phyloP scores from a whole-genome alignment of 2,329 filamentous ascomycete species.

The Hypoxylon sp. region DNA sequence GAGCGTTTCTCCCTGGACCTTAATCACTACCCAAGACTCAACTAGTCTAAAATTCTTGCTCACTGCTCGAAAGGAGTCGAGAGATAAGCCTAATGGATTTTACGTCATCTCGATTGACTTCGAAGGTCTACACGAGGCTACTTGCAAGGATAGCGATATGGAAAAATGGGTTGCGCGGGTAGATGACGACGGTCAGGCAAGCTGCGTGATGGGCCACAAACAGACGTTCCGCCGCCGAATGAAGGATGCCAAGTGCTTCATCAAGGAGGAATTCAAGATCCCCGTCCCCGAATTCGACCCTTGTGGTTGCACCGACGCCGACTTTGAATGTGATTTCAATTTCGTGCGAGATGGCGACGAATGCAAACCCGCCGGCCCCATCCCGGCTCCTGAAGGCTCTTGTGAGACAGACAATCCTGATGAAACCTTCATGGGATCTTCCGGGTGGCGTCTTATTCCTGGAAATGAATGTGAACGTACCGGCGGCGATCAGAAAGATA shows the following conservation, averaged over 20 bases:
- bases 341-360: slow-evolving; percentile 75
- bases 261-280: slow-evolving; percentile 85
- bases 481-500: slow-evolving; percentile 71
- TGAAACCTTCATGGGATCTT: slow-evolving; percentile 82
- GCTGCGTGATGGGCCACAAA: slow-evolving; percentile 95
- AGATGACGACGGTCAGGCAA: slow-evolving; percentile 80
- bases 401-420: slow-evolving; percentile 72
- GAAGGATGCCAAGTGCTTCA: slow-evolving; percentile 86
- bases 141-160: slow-evolving; percentile 80
- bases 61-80: slow-evolving; percentile 66
- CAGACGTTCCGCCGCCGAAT: slow-evolving; percentile 88
- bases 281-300: slow-evolving; percentile 72
- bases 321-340: slow-evolving; percentile 98
- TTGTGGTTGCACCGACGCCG: slow-evolving; percentile 82
- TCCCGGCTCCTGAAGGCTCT: slow-evolving; percentile 73
- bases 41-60: slow-evolving; percentile 92
- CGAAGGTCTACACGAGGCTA: slow-evolving; percentile 77
- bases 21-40: slow-evolving; percentile 92
- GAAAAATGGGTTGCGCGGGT: slow-evolving; percentile 88
- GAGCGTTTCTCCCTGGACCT: slow-evolving; percentile 73
- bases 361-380: slow-evolving; percentile 70
- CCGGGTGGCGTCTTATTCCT: slow-evolving; percentile 91
- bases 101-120: slow-evolving; percentile 85
- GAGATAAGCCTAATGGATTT: slow-evolving; percentile 58
- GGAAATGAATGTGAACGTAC: slow-evolving; percentile 76